Percentiles rank a stretch among this genome's conserved stretches.
These are phyloP conservation scores for Serpula lacrymans DNA, from an alignment of 768 basidiomycete genomes.

Conservation along the genomic window DNA sequence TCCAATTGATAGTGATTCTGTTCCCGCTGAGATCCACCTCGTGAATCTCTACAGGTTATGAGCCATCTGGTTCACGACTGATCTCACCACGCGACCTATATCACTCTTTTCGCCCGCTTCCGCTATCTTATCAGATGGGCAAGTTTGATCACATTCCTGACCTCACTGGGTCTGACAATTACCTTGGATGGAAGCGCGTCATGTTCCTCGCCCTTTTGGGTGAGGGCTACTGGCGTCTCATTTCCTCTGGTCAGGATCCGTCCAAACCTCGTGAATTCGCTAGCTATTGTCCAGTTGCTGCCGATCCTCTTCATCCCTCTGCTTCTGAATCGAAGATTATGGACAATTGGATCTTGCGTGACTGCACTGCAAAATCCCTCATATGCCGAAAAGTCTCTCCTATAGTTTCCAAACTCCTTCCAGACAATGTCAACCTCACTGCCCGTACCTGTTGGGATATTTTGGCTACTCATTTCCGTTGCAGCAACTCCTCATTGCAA, in stretches of 20 bases:
- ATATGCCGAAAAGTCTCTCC: not conserved
- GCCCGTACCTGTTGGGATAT: not conserved
- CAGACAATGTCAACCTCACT: no score
- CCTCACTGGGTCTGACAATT: not conserved
- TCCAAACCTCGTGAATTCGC: not conserved
- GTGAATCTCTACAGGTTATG: no score
- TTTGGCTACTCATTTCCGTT: not conserved
- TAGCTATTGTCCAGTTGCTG: not conserved
- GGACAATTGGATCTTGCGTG: no score
- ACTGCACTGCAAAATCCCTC: not conserved
- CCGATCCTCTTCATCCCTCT: not conserved
- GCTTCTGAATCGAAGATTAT: slow-evolving; percentile 3
- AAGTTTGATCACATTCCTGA: slow-evolving; percentile 13
- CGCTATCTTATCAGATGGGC: no score
- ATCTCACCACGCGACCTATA: no score
- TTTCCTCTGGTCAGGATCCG: not conserved
- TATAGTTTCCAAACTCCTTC: accelerated
- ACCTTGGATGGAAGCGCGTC: not conserved
- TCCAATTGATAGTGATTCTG: no score
- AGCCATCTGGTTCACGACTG: no score
- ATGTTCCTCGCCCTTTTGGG: not conserved
- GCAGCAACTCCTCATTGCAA: no score
- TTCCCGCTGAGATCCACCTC: no score
- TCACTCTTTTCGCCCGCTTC: no score
- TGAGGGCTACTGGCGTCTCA: slow-evolving; percentile 4